phyloP scores from a whole-genome alignment of 768 basidiomycete genomes.

The Neoboletus subvelutipes region DNA sequence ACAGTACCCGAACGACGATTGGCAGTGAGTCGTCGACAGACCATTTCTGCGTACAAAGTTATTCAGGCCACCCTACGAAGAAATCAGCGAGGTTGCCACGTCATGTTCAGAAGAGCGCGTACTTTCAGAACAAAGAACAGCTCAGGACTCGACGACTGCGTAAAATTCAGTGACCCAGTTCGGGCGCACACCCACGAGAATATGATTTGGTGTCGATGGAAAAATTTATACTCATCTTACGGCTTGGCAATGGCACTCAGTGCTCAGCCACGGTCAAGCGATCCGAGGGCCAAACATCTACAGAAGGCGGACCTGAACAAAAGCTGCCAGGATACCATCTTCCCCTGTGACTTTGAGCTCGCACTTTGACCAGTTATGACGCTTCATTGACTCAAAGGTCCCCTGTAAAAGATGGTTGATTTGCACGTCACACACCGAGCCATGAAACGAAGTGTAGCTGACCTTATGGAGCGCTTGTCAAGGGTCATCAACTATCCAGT shows the following conservation, averaged over 20 bases:
- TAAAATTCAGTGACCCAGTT: neutral
- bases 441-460: neutral
- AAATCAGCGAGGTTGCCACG: neutral
- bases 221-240: too few species aligned
- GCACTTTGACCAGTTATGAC: neutral
- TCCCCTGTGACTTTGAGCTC: neutral
- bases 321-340: neutral
- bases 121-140: conserved; percentile 35
- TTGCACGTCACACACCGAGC: neutral
- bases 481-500: neutral
- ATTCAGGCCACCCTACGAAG: conserved; percentile 55
- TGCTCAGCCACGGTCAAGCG: neutral
- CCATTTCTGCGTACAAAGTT: conserved; percentile 45
- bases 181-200: neutral
- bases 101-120: neutral
- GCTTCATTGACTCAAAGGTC: neutral
- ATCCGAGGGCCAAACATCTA: neutral
- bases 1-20: conserved; percentile 44
- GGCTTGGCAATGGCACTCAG: neutral
- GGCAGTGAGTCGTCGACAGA: neutral
- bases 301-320: neutral
- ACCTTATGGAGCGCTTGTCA: neutral
- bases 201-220: neutral
- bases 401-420: neutral
- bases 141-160: neutral